Conservation (phyloP, 768 basidiomycete genomes). For the Amyloporia xantha region DNA sequence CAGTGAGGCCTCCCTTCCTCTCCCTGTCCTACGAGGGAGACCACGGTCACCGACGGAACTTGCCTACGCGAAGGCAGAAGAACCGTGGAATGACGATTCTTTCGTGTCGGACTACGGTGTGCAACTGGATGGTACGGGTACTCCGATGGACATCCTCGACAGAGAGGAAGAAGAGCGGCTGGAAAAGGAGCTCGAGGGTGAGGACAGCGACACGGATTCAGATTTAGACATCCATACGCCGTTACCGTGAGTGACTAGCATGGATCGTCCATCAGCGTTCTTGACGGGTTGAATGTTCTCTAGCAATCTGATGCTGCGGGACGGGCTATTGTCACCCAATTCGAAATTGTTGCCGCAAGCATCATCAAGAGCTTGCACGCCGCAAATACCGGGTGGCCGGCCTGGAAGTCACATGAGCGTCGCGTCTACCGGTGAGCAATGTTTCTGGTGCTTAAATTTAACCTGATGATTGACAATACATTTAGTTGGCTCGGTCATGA, state of each 20-base stretch:
- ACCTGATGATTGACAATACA: neutral
- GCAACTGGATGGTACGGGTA: slow-evolving; percentile 20
- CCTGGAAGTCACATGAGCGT: slow-evolving; percentile 22
- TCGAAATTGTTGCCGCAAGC: slow-evolving; percentile 31
- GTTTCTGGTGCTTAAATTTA: neutral
- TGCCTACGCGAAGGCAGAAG: slow-evolving; percentile 9
- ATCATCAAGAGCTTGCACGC: slow-evolving; percentile 13
- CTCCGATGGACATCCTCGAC: slow-evolving; percentile 17
- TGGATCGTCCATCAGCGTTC: neutral
- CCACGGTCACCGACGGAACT: slow-evolving; percentile 13
- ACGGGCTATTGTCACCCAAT: slow-evolving; percentile 32
- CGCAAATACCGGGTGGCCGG: slow-evolving; percentile 9
- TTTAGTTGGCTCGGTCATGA: slow-evolving; percentile 21
- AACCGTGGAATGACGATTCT: slow-evolving; percentile 22
- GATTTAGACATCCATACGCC: slow-evolving; percentile 34
- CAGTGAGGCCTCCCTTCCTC: slow-evolving; percentile 4
- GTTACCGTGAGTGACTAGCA: slow-evolving; percentile 26
- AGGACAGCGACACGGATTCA: slow-evolving; percentile 27
- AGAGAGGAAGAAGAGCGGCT: slow-evolving; percentile 20
- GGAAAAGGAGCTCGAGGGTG: slow-evolving; percentile 23
- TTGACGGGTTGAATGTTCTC: neutral
- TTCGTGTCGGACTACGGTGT: slow-evolving; percentile 24
- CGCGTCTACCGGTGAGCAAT: neutral
- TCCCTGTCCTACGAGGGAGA: neutral
- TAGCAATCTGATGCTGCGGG: slow-evolving; percentile 33